Evolutionary conservation across 352 stramenopile species (phyloP), one percentile per base, ranked within the genome.

Genomic region (Phytophthora lateralis): DNA sequence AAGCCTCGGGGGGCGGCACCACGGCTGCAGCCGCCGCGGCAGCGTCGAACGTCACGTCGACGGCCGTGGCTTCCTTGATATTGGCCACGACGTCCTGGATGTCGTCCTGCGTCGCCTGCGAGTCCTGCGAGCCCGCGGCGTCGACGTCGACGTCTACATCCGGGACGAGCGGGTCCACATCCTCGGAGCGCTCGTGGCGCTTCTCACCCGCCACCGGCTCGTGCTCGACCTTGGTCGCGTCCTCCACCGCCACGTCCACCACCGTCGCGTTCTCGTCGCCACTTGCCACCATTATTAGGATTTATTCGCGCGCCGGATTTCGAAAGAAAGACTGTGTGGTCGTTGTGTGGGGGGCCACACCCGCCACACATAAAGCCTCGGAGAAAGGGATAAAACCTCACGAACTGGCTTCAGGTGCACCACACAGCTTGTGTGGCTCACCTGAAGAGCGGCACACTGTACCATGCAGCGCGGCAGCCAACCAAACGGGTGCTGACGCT

Each of bases 21-120:
- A 67, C 66, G 0, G 61, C 50, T 3, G 46, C 60, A n/a, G 65
- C 69, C 0, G 62, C 63, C 0, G 63, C 55, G 11, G 65, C 53
- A 10, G 62, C 55, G 30, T 83, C 78, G 34, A 80, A 75, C 6
- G 63, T 58, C 37, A 78, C 60, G 42, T 74, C 75, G 15, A 65
- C 64, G 11, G 63, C 75, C 4, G 58, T 53, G 2, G 66, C 63
- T 24, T 85, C 75, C 55, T 85, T 83, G 55, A 92, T 88, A 63
- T 82, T 88, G 44, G 80, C 78, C 72, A 90, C 87, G 6, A 89
- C 80, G 21, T 85, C 69, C 26, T 69, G 82, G 26, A 85, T 81
- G 6, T 74, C 75, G 30, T 87, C 76, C 18, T 88, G 73, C 11
- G 73, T 80, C 43, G 75, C 76, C 45, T 79, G 73, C 14, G 73